Percentiles rank a stretch among this genome's conserved stretches.
Evolutionary conservation across 345 rosid species (phyloP).

Genomic region (Noccaea caerulescens): DNA sequence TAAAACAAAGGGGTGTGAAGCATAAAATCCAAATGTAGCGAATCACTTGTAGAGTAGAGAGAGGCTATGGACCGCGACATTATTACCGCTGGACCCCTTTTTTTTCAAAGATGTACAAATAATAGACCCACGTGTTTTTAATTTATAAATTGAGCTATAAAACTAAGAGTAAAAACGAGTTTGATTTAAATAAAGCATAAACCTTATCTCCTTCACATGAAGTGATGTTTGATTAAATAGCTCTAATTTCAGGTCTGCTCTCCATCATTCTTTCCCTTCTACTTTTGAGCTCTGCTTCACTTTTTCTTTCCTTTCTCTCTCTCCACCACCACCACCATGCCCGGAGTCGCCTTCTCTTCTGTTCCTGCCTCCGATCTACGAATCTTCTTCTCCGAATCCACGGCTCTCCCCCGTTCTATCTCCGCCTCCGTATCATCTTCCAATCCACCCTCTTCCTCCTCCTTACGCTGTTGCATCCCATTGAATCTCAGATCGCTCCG

Average conservation of each 20-base stretch:
- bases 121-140: conserved; percentile 8
- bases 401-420: conserved; percentile 29
- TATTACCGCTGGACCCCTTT: conserved; percentile 9
- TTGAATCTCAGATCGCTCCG: conserved; percentile 37
- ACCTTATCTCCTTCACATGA: conserved; percentile 33
- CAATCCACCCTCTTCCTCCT: conserved; percentile 24
- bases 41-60: too few species aligned
- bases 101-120: too few species aligned
- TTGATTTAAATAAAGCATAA: background rate
- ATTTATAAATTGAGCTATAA: background rate
- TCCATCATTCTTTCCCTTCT: conserved; percentile 23
- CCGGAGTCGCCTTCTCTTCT: conserved; percentile 46
- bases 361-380: conserved; percentile 38
- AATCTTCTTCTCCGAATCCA: conserved; percentile 30
- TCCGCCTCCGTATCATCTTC: conserved; percentile 27
- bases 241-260: conserved; percentile 20
- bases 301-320: background rate
- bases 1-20: too few species aligned
- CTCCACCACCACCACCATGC: conserved; percentile 45
- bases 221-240: background rate
- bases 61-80: background rate
- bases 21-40: background rate
- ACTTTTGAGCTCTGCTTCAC: conserved; percentile 37
- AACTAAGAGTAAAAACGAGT: conserved; percentile 17
- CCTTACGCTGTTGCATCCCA: conserved; percentile 41